Conservation (phyloP, 2,329 filamentous ascomycete species). For the Apiospora arundinis region DNA sequence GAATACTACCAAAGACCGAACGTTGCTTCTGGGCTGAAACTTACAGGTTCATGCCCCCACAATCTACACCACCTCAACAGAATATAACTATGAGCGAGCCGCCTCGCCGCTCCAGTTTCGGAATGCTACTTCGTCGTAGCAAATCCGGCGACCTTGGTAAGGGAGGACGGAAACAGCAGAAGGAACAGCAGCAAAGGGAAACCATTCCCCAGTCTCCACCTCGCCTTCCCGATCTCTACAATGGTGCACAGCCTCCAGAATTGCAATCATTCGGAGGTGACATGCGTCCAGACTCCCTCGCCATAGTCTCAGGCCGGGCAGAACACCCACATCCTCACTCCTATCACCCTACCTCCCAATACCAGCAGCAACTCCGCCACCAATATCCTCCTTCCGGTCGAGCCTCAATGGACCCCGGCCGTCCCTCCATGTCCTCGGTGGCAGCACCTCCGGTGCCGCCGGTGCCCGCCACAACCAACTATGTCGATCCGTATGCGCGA, state of each 20-base stretch:
- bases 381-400: constrained; percentile 46
- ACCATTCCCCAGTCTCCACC: constrained; percentile 65
- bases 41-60: constrained; percentile 30
- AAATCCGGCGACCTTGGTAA: constrained; percentile 61
- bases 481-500: constrained; percentile 77
- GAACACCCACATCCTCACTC: constrained; percentile 42
- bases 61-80: constrained; percentile 18
- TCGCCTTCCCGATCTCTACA: constrained; percentile 57
- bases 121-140: constrained; percentile 58
- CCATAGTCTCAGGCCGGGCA: constrained; percentile 41
- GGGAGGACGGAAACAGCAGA: constrained; percentile 58
- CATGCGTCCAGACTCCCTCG: constrained; percentile 40
- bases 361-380: constrained; percentile 40
- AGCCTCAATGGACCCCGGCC: constrained; percentile 60
- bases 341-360: constrained; percentile 40
- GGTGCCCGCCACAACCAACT: constrained; percentile 52
- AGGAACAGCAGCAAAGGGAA: constrained; percentile 59
- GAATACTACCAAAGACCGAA: constrained; percentile 7
- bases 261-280: constrained; percentile 44
- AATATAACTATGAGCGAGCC: constrained; percentile 38
- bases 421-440: constrained; percentile 48
- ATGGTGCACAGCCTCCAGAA: constrained; percentile 42
- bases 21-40: constrained; percentile 18
- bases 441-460: constrained; percentile 68
- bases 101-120: constrained; percentile 54